A percentile compares a stretch with the other conserved stretches of the same genome.
Evolutionary conservation across 768 basidiomycete genomes (phyloP).

Genomic region (Infundibulicybe gibba): DNA sequence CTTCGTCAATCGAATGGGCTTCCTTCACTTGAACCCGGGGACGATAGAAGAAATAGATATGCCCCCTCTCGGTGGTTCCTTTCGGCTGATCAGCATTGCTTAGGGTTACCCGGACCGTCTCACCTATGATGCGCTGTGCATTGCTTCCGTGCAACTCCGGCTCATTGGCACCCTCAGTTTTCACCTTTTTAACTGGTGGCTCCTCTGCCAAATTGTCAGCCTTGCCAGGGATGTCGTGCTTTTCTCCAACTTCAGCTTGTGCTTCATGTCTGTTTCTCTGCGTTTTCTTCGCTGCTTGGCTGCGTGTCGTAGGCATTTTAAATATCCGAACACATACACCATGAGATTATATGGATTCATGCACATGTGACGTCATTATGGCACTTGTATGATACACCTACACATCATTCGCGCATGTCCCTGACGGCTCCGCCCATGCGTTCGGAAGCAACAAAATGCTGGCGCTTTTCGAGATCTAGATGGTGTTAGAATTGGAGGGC

Average conservation of each 20-base stretch:
- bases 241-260: conserved; percentile 9
- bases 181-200: conserved; percentile 21
- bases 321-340: background rate
- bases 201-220: conserved; percentile 12
- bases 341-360: too few relatives aligned
- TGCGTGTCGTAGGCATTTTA: conserved; percentile 32
- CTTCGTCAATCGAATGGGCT: conserved; percentile 52
- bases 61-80: conserved; percentile 57
- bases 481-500: background rate
- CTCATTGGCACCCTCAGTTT: conserved; percentile 11
- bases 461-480: conserved; percentile 60
- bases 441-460: conserved; percentile 41
- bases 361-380: too few relatives aligned
- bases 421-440: background rate
- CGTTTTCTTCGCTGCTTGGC: conserved; percentile 13
- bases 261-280: conserved; percentile 5
- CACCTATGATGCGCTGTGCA: background rate
- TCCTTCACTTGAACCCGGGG: conserved; percentile 53
- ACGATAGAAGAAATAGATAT: conserved; percentile 65
- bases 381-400: too few relatives aligned
- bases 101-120: background rate
- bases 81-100: background rate
- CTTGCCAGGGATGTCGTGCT: conserved; percentile 8
- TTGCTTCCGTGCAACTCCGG: background rate
- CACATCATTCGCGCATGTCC: too few relatives aligned